Base-by-base conservation (phyloP, 2,329 filamentous ascomycete species). In the Cladosporium sp. region DNA sequence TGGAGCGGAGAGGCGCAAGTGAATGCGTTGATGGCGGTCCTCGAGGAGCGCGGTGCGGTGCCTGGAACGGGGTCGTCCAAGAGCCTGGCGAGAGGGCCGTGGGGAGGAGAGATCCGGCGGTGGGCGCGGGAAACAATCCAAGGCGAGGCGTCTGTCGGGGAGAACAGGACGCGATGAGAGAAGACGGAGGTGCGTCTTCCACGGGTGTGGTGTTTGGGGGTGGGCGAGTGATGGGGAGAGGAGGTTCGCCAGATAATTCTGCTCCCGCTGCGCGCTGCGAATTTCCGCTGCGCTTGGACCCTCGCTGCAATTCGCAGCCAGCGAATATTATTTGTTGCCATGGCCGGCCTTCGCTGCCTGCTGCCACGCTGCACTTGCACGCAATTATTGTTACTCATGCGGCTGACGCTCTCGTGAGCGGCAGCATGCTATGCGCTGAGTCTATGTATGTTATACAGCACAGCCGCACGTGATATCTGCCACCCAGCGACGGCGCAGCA, bases 161-260 rank as follows among this genome's bases (percentile, higher is more conserved):
- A 52, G 55, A 55, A 51, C 57, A 62, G 60, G 55, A 65, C 58
- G 62, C 63, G 62, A 58, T 47, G 60, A 34, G 52, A 25, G 37
- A 20, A 55, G 52, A 55, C 52, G 39, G 34, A 36, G 30, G 28
- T 40, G 39, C 39, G 52, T 55, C 52, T 55, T 45, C 52, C 52
- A 55, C 52, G 49, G 28, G 49, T 37, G 52, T 55, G 52, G 42
- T 45, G 47, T 50, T 50, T 36, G 30, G 28, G 47, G 47, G 47
- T 37, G 47, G 43, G 25, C 8, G 25, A 19, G 51, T 42, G 51
- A 55, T 43, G 39, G 51, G 40, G 52, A 38, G 52, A 55, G 51
- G 51, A 43, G 38, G 43, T 30, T 54, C 38, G 49, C 47, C 20
- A 28, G 36, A 40, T 52, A 52, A 52, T 52, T 52, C 50, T 47